Percentiles rank a stretch among this genome's conserved stretches.
These are phyloP conservation scores for Whalleya microplaca DNA, from an alignment of 2,329 filamentous ascomycete genomes.

Conservation along the genomic window DNA sequence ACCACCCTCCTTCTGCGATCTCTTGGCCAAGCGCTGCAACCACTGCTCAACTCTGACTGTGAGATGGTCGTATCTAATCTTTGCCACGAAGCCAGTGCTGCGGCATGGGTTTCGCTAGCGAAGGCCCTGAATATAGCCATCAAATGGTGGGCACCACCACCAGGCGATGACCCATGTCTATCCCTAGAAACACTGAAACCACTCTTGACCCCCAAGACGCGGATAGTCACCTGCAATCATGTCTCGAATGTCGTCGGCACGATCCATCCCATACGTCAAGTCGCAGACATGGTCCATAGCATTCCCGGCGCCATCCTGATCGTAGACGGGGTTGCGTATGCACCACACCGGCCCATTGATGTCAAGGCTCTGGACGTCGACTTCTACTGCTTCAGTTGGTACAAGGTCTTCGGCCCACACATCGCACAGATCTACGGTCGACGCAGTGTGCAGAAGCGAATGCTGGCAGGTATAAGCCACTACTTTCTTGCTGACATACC, in stretches of 20 bases:
- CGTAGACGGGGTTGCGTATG: slow-evolving; percentile 64
- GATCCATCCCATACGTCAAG: slow-evolving; percentile 52
- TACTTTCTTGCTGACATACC: slow-evolving; percentile 15
- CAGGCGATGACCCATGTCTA: slow-evolving; percentile 34
- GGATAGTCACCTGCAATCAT: slow-evolving; percentile 61
- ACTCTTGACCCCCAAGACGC: slow-evolving; percentile 55
- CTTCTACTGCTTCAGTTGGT: slow-evolving; percentile 65
- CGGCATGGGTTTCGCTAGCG: slow-evolving; percentile 53
- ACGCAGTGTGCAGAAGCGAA: slow-evolving; percentile 47
- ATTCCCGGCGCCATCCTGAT: slow-evolving; percentile 31
- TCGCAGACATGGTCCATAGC: slow-evolving; percentile 47
- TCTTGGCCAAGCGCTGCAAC: background rate
- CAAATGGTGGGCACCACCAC: slow-evolving; percentile 56
- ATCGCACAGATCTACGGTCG: slow-evolving; percentile 61
- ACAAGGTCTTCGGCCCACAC: slow-evolving; percentile 67
- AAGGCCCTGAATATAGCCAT: slow-evolving; percentile 51
- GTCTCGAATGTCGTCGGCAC: slow-evolving; percentile 62
- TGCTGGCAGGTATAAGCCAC: slow-evolving; percentile 47
- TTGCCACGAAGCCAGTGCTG: slow-evolving; percentile 64
- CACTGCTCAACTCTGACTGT: slow-evolving; percentile 35
- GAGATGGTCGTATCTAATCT: slow-evolving; percentile 60
- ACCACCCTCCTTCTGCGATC: background rate
- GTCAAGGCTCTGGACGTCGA: slow-evolving; percentile 59
- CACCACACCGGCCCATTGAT: slow-evolving; percentile 61
- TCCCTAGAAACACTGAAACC: slow-evolving; percentile 50